Percentiles rank a stretch among this genome's conserved stretches.
These are phyloP conservation scores for Oryza meridionalis DNA, from an alignment of 176 grass and related monocot species.

Conservation along the genomic window DNA sequence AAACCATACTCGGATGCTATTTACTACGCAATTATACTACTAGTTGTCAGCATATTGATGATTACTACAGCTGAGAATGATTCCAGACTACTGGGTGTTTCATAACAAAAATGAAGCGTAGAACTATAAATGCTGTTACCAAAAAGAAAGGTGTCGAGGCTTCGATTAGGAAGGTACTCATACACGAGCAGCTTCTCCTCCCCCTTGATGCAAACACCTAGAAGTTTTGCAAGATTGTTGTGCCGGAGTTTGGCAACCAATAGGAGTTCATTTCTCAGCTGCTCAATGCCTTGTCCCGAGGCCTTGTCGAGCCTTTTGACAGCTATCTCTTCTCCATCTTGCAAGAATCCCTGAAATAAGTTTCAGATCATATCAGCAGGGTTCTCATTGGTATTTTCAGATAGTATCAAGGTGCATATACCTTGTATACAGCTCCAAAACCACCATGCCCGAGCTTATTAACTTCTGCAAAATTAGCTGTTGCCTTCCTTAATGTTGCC, in stretches of 20 bases:
- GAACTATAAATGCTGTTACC: conserved; percentile 19
- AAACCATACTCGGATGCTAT: background rate
- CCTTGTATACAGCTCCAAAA: conserved; percentile 31
- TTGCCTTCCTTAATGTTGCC: conserved; percentile 47
- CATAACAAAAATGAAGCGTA: too few species aligned
- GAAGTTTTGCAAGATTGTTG: conserved; percentile 47
- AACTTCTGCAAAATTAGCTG: conserved; percentile 50
- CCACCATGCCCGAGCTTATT: conserved; percentile 76
- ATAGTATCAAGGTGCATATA: background rate
- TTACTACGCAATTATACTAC: background rate
- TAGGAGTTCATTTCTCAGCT: conserved; percentile 49
- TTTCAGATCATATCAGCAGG: too few species aligned
- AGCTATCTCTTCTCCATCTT: conserved; percentile 1
- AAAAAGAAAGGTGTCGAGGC: conserved; percentile 47
- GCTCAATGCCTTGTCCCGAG: conserved; percentile 34
- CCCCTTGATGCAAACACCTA: conserved; percentile 39
- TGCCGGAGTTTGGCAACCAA: conserved; percentile 60
- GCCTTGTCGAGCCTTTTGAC: too few species aligned
- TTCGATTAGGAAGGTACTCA: conserved; percentile 53
- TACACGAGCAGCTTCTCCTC: conserved; percentile 51
- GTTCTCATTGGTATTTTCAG: background rate
- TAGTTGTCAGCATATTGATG: background rate
- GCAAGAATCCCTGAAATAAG: conserved; percentile 39
- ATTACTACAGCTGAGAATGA: background rate
- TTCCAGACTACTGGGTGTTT: too few species aligned